Percentiles rank a stretch among this genome's conserved stretches.
phyloP scores from a whole-genome alignment of 163 green algal species.

The Picocystis sp. region DNA sequence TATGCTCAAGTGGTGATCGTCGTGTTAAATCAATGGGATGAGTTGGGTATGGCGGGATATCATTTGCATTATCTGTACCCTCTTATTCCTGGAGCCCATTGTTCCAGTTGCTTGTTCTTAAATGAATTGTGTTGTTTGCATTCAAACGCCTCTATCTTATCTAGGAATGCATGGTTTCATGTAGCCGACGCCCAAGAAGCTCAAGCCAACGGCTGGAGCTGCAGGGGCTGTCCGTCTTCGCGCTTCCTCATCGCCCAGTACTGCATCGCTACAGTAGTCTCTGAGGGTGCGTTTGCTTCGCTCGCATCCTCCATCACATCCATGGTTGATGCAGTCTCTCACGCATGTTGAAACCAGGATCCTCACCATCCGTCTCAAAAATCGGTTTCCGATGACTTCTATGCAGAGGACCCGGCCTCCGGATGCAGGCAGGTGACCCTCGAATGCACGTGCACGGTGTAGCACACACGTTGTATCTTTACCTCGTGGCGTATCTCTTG shows the following conservation, averaged over 20 bases:
- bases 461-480: conserved; percentile 13
- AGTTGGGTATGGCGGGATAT: too few relatives aligned
- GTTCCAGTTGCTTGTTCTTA: too few relatives aligned
- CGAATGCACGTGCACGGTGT: conserved; percentile 11
- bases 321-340: conserved; percentile 9
- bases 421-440: not conserved
- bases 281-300: not conserved
- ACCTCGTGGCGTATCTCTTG: conserved; percentile 25
- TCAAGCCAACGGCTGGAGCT: conserved; percentile 27
- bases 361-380: conserved; percentile 35
- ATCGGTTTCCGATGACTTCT: conserved; percentile 37
- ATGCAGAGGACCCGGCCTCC: conserved; percentile 15
- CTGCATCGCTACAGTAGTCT: too few relatives aligned
- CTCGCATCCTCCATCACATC: not conserved
- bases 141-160: too few relatives aligned
- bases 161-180: too few relatives aligned
- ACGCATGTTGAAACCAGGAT: conserved; percentile 26
- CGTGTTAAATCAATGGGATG: too few relatives aligned
- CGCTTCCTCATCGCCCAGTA: not conserved
- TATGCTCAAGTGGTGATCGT: too few relatives aligned
- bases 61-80: too few relatives aligned
- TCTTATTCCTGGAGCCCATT: too few relatives aligned
- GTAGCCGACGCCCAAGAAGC: conserved; percentile 32
- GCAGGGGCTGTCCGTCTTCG: conserved; percentile 12
- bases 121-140: too few relatives aligned